These are phyloP conservation scores for Metschnikowia henanensis DNA, from an alignment of 805 yeast species.

Conservation along the genomic window DNA sequence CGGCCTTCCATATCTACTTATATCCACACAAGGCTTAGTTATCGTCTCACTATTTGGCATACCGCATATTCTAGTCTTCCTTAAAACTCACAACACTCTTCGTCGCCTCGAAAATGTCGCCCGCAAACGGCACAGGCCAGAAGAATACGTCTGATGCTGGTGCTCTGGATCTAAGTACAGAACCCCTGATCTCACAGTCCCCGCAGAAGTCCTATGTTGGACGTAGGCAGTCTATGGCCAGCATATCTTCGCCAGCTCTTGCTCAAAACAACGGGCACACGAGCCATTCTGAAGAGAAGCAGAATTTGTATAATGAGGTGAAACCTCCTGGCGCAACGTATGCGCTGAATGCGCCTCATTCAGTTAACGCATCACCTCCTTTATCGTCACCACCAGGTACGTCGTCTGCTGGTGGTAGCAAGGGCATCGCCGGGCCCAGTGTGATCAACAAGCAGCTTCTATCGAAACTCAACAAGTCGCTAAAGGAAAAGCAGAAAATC, in stretches of 20 bases:
- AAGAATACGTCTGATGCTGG: not conserved
- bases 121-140: not conserved
- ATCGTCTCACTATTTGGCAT: too few species aligned
- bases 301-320: not conserved
- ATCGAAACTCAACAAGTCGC: slow-evolving; percentile 41
- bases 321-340: not conserved
- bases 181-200: not conserved
- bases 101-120: not conserved
- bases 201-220: slow-evolving; percentile 1
- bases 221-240: slow-evolving; percentile 7
- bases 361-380: not conserved
- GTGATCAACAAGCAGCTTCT: slow-evolving; percentile 31
- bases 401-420: slow-evolving; percentile 2
- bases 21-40: too few species aligned
- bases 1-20: too few species aligned
- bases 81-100: too few species aligned
- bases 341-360: not conserved
- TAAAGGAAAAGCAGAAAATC: slow-evolving; percentile 44
- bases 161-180: not conserved
- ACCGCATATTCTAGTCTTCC: too few species aligned
- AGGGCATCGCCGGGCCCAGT: slow-evolving; percentile 16
- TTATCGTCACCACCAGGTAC: not conserved
- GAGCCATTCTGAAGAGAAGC: slow-evolving; percentile 2
- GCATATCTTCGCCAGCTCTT: slow-evolving; percentile 1
- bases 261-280: not conserved